Evolutionary conservation across 2,329 filamentous ascomycete species (phyloP), one percentile per base, ranked within the genome.

Genomic region (Penicillium sumatraense): DNA sequence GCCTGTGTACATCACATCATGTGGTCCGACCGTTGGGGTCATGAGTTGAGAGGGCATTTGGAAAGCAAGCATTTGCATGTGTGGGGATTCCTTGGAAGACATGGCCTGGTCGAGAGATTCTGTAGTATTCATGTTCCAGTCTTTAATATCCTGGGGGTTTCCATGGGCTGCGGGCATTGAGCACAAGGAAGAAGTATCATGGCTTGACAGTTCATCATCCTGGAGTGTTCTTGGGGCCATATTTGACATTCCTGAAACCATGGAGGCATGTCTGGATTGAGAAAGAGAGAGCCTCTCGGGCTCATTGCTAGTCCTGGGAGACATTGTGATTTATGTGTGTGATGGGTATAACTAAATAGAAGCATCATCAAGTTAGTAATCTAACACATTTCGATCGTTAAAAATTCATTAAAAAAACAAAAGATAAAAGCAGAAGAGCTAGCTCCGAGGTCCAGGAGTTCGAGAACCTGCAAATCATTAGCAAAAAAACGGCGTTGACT

Each of bases 151-250:
- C 61, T 70, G 68, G 57, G 69, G 56, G 36, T 59, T 70, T 64
- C 69, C 71, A 65, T 66, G 66, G 67, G 59, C 62, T 64, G 66
- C 69, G 56, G 66, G 65, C 53, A 71, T 74, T 62, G 75, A 75
- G 67, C 71, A 74, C 58, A 76, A 69, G 57, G 74, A 74, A 60
- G 75, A 75, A 59, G 62, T 71, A 68, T 75, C 74, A 65, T 73
- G 72, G 65, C 69, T 73, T 51, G 72, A 72, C 58, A 75, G 66
- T 55, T 77, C 74, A 73, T 76, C 71, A 74, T 77, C 74, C 70
- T 75, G 73, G 68, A 68, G 52, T 60, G 66, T 64, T 66, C 70
- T 72, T 61, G 75, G 70, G 64, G 69, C 60, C 65, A 75, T 67
- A 63, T 71, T 73, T 66, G 72, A 67, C 45, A 72, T 63, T 66